phyloP scores from a whole-genome alignment of 1,139 yeast genomes.

The Geotrichum cucujoidarum region DNA sequence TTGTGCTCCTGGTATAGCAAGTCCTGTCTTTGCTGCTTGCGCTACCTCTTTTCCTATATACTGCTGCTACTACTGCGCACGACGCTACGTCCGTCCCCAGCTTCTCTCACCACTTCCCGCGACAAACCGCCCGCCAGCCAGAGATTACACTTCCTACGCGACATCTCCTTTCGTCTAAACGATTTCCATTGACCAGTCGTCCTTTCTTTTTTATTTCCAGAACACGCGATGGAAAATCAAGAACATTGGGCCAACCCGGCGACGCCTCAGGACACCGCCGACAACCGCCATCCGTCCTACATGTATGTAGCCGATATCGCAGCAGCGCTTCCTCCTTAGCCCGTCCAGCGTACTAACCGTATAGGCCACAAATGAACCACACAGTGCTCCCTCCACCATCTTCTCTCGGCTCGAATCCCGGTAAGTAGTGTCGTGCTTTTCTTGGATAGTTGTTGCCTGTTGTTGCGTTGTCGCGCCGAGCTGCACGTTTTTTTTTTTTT shows the following conservation, averaged over 20 bases:
- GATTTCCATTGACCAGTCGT: too few species aligned
- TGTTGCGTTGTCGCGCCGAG: not conserved
- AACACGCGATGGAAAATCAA: constrained; percentile 16
- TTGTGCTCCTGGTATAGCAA: too few species aligned
- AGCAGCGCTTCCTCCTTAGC: not conserved
- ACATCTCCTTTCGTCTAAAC: too few species aligned
- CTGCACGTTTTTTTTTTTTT: not conserved
- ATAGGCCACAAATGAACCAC: constrained; percentile 27
- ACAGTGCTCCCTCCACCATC: constrained; percentile 35
- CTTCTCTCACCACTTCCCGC: too few species aligned
- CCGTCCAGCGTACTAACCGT: not conserved
- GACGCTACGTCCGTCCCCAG: too few species aligned
- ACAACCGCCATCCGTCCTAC: constrained; percentile 23
- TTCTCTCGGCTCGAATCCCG: constrained; percentile 23
- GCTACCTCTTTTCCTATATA: too few species aligned
- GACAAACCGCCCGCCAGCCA: too few species aligned
- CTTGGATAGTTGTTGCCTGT: not conserved
- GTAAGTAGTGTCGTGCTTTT: constrained; percentile 18
- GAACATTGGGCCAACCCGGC: constrained; percentile 17
- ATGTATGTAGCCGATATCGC: constrained; percentile 25
- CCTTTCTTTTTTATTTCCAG: too few species aligned
- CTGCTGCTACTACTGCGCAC: too few species aligned
- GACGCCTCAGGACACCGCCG: constrained; percentile 13
- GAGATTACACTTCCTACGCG: too few species aligned
- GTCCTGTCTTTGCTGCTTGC: too few species aligned